Base-by-base conservation (phyloP, 2,329 filamentous ascomycete species). In the Scytalidium lignicola region DNA sequence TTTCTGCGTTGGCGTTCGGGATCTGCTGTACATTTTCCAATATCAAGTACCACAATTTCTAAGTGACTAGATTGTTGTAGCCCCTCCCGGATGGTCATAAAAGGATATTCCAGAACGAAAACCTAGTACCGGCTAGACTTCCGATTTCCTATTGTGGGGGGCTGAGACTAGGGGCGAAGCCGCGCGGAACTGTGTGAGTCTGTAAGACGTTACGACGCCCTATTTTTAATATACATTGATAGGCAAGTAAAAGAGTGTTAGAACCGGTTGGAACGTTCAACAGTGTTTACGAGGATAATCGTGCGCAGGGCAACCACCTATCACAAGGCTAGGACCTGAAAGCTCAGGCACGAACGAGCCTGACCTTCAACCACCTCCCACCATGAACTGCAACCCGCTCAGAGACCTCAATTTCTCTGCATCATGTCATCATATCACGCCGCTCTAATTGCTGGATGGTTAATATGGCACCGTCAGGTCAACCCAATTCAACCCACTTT, bases 1-100 rank as follows among this genome's bases (percentile, higher is more conserved):
- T 48, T 58, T 54, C 28, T 51, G 46, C 55, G 56, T 47, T 46
- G 58, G 59, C 55, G 58, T 60, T 60, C 55, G 54, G 54, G 55
- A 59, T 61, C 53, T 58, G 50, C 49, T 59, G 54, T 59, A 54
- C 50, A 56, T 58, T 41, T 54, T 45, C 32, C 46, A 41, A 54
- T 53, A 54, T 51, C 41, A 48, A 53, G 53, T 51, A 51, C 49
- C 47, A 54, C 21, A 29, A n/a, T 50, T 42, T 21, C 18, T 47
- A 44, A 49, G 46, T 56, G 50, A 52, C 50, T 52, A 54, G 50
- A 46, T 15, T 7, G 47, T 47, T 50, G 52, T 52, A 51, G 53
- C 49, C 46, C 49, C 46, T 54, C 51, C 43, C n/a, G 12, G 17
- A 17, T 15, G 45, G 44, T 41, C 43, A 41, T 3, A 40, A 17